Evolutionary conservation across 805 yeast species (phyloP), one percentile per base, ranked within the genome.

Genomic region (Spencermartinsiella europaea): DNA sequence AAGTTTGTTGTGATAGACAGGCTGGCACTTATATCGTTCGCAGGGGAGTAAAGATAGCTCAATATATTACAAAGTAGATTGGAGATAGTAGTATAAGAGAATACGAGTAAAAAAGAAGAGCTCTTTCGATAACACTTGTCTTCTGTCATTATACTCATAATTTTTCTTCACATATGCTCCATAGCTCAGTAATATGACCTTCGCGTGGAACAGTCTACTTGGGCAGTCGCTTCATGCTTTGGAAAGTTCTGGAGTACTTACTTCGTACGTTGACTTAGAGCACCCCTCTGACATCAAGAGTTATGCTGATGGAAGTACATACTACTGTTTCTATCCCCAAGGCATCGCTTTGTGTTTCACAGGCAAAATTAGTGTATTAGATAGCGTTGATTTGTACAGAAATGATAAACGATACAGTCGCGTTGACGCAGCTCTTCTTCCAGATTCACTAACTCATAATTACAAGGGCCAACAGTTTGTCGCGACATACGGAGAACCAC

Each of bases 401-500:
- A 49, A 40, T 4, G 61, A 60, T 44, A 46, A 48, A 31, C 42
- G 50, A 19, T 63, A 61, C 50, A 33, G 35, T 1, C 15, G 48
- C 0, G 56, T 58, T 1, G 38, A 38, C 2, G 46, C 49, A 1
- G 7, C 21, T 1, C 16, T 45, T 5, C 35, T 59, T 2, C 66
- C 68, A 0, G 53, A 57, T 1, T 52, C 47, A 2, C 31, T 68
- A 2, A 38, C 43, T 1, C 15, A 42, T 1, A 40, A 42, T 1
- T 40, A 50, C 3, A 64, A 66, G 0, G 73, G 68, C 1, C 56
- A 53, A 41, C 50, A 55, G 2, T 45, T 70, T 2, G 65, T 70
- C 3, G 57, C 55, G 17, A 48, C 17, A 34, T 62, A 66, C 44
- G 74, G 74, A 0, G 75, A 70, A 45, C 75, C 75, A 0, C 10